phyloP scores from a whole-genome alignment of 345 rosid genomes.

The Corchorus capsularis region DNA sequence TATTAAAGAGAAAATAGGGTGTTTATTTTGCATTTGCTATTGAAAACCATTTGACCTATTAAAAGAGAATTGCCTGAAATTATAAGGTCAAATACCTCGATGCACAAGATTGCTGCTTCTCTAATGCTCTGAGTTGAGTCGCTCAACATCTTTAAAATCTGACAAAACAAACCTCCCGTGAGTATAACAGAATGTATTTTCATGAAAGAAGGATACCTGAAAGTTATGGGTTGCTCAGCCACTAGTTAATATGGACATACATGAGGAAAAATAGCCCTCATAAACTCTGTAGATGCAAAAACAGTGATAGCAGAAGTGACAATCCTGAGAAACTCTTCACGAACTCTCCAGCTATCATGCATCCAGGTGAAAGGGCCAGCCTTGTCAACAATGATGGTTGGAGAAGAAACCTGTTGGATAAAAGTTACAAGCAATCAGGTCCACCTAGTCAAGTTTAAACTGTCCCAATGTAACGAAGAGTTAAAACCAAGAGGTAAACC shows the following conservation, averaged over 20 bases:
- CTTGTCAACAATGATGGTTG: conserved; percentile 89
- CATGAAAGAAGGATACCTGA: background rate
- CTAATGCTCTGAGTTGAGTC: conserved; percentile 86
- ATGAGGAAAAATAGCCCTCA: conserved; percentile 86
- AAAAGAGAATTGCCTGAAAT: background rate
- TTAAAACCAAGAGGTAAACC: background rate
- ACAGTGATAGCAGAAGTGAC: conserved; percentile 85
- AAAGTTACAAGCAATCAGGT: background rate
- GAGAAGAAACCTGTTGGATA: conserved; percentile 78
- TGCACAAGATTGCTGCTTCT: conserved; percentile 85
- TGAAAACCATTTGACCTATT: background rate
- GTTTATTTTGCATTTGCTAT: background rate
- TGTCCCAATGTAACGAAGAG: background rate
- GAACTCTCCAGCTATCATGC: conserved; percentile 87
- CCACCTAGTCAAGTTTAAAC: background rate
- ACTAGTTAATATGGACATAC: conserved; percentile 41
- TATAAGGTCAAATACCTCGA: conserved; percentile 53
- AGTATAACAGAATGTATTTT: conserved; percentile 9
- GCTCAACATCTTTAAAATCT: conserved; percentile 91
- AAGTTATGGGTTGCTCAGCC: conserved; percentile 4
- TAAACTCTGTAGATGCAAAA: conserved; percentile 86
- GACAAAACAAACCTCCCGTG: conserved; percentile 17
- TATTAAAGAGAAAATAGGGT: background rate
- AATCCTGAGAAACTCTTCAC: conserved; percentile 91
- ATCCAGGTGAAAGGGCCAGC: conserved; percentile 92